Evolutionary conservation across 2,329 filamentous ascomycete genomes (phyloP).

Genomic region (Cryphonectria radicalis): DNA sequence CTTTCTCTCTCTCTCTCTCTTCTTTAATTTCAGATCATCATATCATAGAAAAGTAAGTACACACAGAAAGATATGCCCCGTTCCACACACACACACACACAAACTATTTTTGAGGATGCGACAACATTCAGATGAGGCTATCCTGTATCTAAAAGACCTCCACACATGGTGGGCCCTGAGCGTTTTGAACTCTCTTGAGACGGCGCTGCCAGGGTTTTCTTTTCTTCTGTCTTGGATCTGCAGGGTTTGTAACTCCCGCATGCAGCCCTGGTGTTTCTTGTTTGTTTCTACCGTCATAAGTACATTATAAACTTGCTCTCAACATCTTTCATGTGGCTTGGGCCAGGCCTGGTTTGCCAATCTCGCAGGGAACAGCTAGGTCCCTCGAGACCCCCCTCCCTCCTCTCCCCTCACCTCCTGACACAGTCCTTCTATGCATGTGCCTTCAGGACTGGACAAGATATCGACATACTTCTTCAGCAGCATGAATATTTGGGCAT

Average conservation of each 20-base stretch:
- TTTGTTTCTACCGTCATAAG: background rate
- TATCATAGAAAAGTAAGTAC: background rate
- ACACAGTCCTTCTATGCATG: background rate
- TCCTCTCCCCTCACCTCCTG: too few relatives aligned
- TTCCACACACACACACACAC: background rate
- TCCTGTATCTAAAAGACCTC: background rate
- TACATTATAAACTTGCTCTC: background rate
- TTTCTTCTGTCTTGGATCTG: background rate
- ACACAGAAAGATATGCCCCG: background rate
- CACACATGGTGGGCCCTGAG: background rate
- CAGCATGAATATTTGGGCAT: too few relatives aligned
- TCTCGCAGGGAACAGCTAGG: background rate
- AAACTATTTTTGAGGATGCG: background rate
- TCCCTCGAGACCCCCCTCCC: background rate
- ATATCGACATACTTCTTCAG: too few relatives aligned
- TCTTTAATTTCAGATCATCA: background rate
- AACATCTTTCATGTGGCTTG: too few relatives aligned
- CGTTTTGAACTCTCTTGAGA: constrained; percentile 1
- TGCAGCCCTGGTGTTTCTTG: constrained; percentile 3
- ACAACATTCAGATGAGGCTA: background rate
- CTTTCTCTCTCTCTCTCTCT: background rate
- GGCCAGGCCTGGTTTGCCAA: too few relatives aligned
- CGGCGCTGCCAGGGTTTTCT: background rate
- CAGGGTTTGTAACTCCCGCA: background rate
- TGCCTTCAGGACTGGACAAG: background rate